Percentiles rank a stretch among this genome's conserved stretches.
These are phyloP conservation scores for Fusarium chaquense DNA, from an alignment of 2,329 filamentous ascomycete genomes.

Conservation along the genomic window DNA sequence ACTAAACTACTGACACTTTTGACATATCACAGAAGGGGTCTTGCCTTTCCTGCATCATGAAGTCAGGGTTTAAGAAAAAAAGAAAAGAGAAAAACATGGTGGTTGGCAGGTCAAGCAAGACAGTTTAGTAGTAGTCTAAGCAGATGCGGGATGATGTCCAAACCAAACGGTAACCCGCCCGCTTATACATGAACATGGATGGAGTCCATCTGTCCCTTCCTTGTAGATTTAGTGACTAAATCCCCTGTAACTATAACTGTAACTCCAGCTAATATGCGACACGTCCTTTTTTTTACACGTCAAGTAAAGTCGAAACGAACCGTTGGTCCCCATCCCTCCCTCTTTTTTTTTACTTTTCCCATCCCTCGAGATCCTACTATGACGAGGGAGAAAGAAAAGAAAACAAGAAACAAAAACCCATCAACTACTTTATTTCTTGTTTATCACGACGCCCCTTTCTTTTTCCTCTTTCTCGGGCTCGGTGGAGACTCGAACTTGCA, in stretches of 20 bases:
- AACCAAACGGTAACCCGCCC: neutral
- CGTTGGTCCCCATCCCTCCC: neutral
- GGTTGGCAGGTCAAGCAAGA: neutral
- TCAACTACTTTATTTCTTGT: neutral
- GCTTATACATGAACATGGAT: no score
- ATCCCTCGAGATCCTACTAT: neutral
- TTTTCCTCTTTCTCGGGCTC: no score
- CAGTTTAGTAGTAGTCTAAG: neutral
- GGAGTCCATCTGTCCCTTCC: neutral
- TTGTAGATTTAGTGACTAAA: neutral
- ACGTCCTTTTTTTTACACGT: neutral
- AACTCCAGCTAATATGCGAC: constrained; percentile 8
- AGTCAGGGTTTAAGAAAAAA: neutral
- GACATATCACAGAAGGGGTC: constrained; percentile 6
- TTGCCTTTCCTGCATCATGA: constrained; percentile 2
- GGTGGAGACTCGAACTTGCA: constrained; percentile 11
- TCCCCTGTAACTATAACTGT: neutral
- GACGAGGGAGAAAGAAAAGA: neutral
- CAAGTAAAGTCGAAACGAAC: neutral
- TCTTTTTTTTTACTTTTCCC: neutral
- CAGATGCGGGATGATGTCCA: neutral
- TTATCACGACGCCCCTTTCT: neutral
- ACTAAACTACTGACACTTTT: neutral
- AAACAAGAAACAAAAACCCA: neutral
- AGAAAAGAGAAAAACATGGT: neutral